Evolutionary conservation across 2,329 filamentous ascomycete genomes (phyloP).

Genomic region (Chaetothyriales sp.): DNA sequence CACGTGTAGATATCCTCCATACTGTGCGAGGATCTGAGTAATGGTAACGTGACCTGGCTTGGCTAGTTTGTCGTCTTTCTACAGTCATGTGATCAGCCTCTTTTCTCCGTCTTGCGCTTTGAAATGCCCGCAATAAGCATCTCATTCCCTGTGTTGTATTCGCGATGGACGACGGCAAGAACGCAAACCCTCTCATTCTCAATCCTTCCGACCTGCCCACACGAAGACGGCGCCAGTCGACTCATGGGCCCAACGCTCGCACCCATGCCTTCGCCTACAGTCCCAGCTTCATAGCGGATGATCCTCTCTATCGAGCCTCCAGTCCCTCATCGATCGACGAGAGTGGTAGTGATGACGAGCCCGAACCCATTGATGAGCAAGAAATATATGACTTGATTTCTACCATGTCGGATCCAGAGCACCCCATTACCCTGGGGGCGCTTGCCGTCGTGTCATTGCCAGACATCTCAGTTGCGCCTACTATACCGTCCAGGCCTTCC

Average conservation of each 20-base stretch:
- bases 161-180: constrained; percentile 27
- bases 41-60: too few species aligned
- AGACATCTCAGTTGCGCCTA: constrained; percentile 66
- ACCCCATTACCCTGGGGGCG: constrained; percentile 83
- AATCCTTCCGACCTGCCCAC: constrained; percentile 79
- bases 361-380: constrained; percentile 86
- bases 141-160: neutral
- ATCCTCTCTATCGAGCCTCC: constrained; percentile 25
- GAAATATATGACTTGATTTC: constrained; percentile 95
- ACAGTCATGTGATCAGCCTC: neutral
- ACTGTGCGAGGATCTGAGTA: too few species aligned
- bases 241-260: constrained; percentile 31
- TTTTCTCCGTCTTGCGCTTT: neutral
- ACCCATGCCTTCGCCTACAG: constrained; percentile 27
- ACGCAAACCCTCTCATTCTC: constrained; percentile 87
- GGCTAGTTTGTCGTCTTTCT: neutral
- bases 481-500: constrained; percentile 41
- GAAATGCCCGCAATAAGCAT: neutral
- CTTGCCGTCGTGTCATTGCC: constrained; percentile 91
- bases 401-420: constrained; percentile 89
- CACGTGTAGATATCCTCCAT: too few species aligned
- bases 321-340: constrained; percentile 27
- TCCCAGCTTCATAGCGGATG: constrained; percentile 33
- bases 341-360: constrained; percentile 40
- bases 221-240: constrained; percentile 38